These are phyloP conservation scores for Curvularia verruculosa DNA, from an alignment of 2,329 filamentous ascomycete genomes.

Conservation along the genomic window DNA sequence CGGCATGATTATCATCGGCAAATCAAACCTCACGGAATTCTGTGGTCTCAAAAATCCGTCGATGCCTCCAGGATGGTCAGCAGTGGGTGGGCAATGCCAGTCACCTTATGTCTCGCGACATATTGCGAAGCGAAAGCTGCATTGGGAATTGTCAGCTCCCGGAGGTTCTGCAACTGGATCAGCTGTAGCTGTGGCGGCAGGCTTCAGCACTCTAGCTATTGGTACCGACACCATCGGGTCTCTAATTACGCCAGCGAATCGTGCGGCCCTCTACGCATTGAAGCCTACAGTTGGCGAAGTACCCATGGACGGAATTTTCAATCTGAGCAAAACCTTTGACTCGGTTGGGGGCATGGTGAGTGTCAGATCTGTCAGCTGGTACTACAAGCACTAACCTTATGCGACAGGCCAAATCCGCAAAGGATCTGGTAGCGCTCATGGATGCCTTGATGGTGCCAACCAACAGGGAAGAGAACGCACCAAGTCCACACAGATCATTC, in stretches of 20 bases:
- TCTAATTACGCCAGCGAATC: constrained; percentile 49
- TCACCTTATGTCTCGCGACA: constrained; percentile 49
- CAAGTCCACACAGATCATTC: constrained; percentile 33
- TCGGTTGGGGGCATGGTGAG: constrained; percentile 43
- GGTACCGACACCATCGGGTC: constrained; percentile 51
- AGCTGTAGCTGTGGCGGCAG: constrained; percentile 49
- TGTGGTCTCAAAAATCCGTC: constrained; percentile 45
- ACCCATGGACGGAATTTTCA: constrained; percentile 47
- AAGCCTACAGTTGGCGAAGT: constrained; percentile 47
- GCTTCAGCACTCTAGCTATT: constrained; percentile 51
- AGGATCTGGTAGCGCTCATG: constrained; percentile 43
- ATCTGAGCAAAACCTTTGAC: constrained; percentile 44
- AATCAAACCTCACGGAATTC: constrained; percentile 52
- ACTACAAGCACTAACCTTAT: constrained; percentile 5
- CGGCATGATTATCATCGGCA: constrained; percentile 53
- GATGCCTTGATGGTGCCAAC: constrained; percentile 43
- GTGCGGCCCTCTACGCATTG: constrained; percentile 49
- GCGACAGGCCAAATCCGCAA: constrained; percentile 42
- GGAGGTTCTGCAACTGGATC: constrained; percentile 49
- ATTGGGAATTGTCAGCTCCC: constrained; percentile 47
- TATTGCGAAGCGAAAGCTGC: constrained; percentile 45
- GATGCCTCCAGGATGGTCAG: constrained; percentile 51
- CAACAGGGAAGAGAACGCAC: constrained; percentile 32
- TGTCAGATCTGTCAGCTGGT: not conserved
- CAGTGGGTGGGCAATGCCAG: constrained; percentile 49